These are phyloP conservation scores for Kuraishia ogatae DNA, from an alignment of 805 yeast species.

Conservation along the genomic window DNA sequence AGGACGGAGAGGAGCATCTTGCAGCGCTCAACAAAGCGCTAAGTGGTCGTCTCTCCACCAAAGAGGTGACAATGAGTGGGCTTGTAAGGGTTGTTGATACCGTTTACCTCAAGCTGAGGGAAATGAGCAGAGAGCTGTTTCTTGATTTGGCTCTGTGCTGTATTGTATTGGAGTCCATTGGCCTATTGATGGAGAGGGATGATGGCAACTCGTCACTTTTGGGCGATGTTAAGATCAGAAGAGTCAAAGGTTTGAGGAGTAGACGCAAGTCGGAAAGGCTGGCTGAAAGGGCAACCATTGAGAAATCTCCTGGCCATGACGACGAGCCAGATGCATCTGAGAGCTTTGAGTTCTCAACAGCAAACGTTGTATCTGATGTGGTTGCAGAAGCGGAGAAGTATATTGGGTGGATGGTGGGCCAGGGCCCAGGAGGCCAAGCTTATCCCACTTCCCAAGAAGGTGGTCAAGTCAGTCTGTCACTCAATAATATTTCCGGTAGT, in stretches of 20 bases:
- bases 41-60: conserved; percentile 12
- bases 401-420: neutral
- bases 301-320: conserved; percentile 19
- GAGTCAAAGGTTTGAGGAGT: conserved; percentile 73
- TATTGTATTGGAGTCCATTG: conserved; percentile 63
- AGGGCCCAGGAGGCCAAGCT: neutral
- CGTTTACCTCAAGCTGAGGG: conserved; percentile 27
- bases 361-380: conserved; percentile 3
- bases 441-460: neutral
- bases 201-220: conserved; percentile 17
- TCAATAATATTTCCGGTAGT: neutral
- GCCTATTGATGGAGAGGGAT: conserved; percentile 52
- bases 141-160: conserved; percentile 41
- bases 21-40: conserved; percentile 34
- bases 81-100: conserved; percentile 14
- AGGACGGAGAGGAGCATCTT: conserved; percentile 33
- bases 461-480: neutral
- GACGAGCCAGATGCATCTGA: conserved; percentile 19
- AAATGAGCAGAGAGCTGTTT: conserved; percentile 28
- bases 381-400: conserved; percentile 4
- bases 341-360: conserved; percentile 6
- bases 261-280: conserved; percentile 21
- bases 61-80: conserved; percentile 14
- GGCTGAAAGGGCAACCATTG: conserved; percentile 19
- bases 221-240: conserved; percentile 40